Evolutionary conservation across 2,329 filamentous ascomycete species (phyloP), one percentile per base, ranked within the genome.

Genomic region (Fusarium chuoi): DNA sequence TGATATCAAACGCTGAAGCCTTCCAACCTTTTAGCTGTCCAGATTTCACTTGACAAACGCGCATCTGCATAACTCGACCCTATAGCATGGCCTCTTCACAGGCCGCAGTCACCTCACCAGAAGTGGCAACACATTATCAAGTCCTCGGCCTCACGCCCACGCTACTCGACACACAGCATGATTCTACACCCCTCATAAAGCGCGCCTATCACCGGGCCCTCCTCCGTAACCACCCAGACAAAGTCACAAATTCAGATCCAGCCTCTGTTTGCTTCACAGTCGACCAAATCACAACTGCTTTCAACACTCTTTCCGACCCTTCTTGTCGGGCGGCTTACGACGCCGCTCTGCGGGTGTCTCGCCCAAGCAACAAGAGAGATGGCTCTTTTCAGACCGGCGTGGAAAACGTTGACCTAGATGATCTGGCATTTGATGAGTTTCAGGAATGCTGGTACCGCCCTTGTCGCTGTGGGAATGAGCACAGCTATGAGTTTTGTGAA

Each of bases 151-250:
- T 92, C 68, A 87, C 87, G 18, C 84, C 84, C 24, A 76, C 84
- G 64, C 80, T 88, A 62, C 83, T 89, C 66, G 81, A 85, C 75
- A 80, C 83, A 65, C 79, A 84, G 60, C 75, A 82, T 68, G 83
- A 86, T 76, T 79, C 85, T 45, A 78, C 83, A 71, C 82, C 85
- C 55, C 82, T 88, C 57, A 83, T 92, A 68, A 92, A 90, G 78
- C 86, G 86, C 67, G 90, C 90, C 68, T 93, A 93, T 81, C 89
- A 87, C 79, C 87, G 88, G 61, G 89, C 91, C 28, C 86, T 93
- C 39, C 87, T 93, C 22, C 87, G 85, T 73, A 87, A 92, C 83
- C 91, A 93, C 81, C 91, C 91, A 6, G 90, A 92, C 83, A 91
- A 92, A 77, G 76, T 79, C 68, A 44, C 62, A 56, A 49, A 74